Base-by-base conservation (phyloP, 192 early-diverging fungal genomes). In the Chytriomyces sp. region DNA sequence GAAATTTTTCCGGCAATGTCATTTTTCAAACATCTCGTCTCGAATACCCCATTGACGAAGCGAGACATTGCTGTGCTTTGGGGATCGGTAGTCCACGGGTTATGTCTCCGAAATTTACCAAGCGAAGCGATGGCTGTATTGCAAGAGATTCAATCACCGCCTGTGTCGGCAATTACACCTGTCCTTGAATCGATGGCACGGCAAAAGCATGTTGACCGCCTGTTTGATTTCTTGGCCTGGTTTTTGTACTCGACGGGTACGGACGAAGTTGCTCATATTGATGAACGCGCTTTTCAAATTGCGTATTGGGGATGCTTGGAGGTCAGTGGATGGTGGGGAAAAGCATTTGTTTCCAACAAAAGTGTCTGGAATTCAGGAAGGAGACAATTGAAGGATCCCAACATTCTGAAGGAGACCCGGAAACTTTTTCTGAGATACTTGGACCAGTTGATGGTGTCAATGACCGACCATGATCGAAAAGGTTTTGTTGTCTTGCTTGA, bases 291-390 rank as follows among this genome's bases (percentile, higher is more conserved):
- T 4, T 69, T 48, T 13, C 18, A 53, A 50, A 28, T 53, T 49
- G 68, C 26, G 35, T 69, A 69, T 59, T 69, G 68, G 68, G 68
- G 48, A 7, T 69, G 68, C 26, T 28, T 69, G 50, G 7, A 50
- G n/a, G 8, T 57, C 16, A n/a, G 53, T 20, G 53, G 53, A 5
- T 57, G 53, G 53, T 20, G 53, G 53, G 16, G 53, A 35, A 35
- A 0, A 35, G 35, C 35, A 35, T 35, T 35, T 35, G 35, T 35
- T 35, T 4, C 35, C 35, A 35, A 35, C 35, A 35, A 35, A 35
- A 35, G 35, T 35, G 35, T 35, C 4, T 35, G 35, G 35, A 35
- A 35, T 35, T 35, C 35, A 35, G 35, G 35, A 35, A 35, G 35
- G 35, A 35, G 35, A 35, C 35, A 35, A 35, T 1, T 35, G 35